A percentile compares a stretch with the other conserved stretches of the same genome.
Evolutionary conservation across 1,139 yeast genomes (phyloP).

Genomic region (Kodamaea fungicola): DNA sequence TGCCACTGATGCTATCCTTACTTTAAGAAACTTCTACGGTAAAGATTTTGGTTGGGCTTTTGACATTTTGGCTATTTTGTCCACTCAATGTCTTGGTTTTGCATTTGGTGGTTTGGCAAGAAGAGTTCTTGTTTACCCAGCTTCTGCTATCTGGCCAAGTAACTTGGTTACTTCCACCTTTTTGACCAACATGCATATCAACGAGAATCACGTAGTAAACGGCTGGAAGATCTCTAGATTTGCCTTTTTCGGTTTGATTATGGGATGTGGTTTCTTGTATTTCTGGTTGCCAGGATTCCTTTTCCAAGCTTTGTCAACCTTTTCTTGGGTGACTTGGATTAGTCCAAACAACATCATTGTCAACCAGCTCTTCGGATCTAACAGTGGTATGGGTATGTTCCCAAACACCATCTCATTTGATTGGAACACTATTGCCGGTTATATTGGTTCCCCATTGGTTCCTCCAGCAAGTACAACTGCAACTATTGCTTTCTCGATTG

Average conservation of each 20-base stretch:
- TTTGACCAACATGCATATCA: conserved; percentile 58
- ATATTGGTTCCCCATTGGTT: conserved; percentile 61
- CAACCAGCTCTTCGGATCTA: conserved; percentile 61
- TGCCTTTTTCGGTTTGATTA: conserved; percentile 28
- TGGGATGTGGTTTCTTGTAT: conserved; percentile 28
- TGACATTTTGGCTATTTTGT: conserved; percentile 46
- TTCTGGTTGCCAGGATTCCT: conserved; percentile 44
- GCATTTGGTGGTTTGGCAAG: conserved; percentile 61
- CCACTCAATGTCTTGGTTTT: conserved; percentile 63
- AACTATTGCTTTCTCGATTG: conserved; percentile 38
- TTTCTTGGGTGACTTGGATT: conserved; percentile 31
- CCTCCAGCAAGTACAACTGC: conserved; percentile 61
- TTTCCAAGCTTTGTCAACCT: conserved; percentile 19
- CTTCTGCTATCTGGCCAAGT: conserved; percentile 67
- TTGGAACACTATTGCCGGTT: conserved; percentile 50
- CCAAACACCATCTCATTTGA: conserved; percentile 45
- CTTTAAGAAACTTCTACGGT: conserved; percentile 50
- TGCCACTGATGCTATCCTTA: conserved; percentile 56
- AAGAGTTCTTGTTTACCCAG: conserved; percentile 57
- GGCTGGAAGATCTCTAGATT: conserved; percentile 42
- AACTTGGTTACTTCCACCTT: conserved; percentile 46
- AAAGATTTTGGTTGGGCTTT: conserved; percentile 50
- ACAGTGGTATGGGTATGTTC: conserved; percentile 61
- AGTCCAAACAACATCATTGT: conserved; percentile 42
- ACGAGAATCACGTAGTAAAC: conserved; percentile 52